These are phyloP conservation scores for Phellopilus nigrolimitatus DNA, from an alignment of 1,284 basidiomycete species.

Conservation along the genomic window DNA sequence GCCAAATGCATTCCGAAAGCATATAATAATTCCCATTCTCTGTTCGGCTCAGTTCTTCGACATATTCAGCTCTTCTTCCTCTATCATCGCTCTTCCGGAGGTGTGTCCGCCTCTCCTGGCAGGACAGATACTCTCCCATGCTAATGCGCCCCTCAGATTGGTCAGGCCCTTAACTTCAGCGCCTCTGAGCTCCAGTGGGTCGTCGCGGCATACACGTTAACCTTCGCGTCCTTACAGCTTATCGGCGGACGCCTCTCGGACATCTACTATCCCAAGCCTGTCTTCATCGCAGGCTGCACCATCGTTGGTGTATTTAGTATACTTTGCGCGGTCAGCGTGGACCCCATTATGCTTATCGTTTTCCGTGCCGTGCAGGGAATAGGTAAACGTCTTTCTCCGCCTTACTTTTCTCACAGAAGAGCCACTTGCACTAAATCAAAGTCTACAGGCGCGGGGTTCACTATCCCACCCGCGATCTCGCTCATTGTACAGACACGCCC, in stretches of 20 bases:
- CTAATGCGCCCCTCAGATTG: constrained; percentile 24
- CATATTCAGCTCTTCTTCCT: constrained; percentile 21
- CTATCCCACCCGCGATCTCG: constrained; percentile 45
- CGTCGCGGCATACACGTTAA: constrained; percentile 38
- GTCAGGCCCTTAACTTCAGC: constrained; percentile 26
- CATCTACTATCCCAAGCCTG: constrained; percentile 3
- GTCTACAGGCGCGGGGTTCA: constrained; percentile 29
- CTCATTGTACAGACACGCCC: constrained; percentile 43
- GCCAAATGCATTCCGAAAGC: neutral
- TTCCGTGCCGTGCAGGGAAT: constrained; percentile 41
- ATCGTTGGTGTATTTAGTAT: constrained; percentile 8
- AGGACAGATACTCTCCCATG: constrained; percentile 20
- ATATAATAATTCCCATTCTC: constrained; percentile 34
- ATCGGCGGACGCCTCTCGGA: constrained; percentile 23
- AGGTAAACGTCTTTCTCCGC: constrained; percentile 24
- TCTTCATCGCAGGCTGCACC: neutral
- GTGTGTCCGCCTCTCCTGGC: neutral
- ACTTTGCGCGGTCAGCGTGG: neutral
- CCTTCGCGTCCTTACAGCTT: constrained; percentile 39
- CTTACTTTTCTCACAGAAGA: neutral
- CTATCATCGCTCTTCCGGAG: constrained; percentile 7
- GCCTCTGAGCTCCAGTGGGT: constrained; percentile 33
- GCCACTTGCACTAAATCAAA: neutral
- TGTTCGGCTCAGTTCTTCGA: constrained; percentile 46
- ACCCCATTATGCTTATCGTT: constrained; percentile 33